A percentile compares a stretch with the other conserved stretches of the same genome.
These are phyloP conservation scores for Sicyos edulis DNA, from an alignment of 306 rosid species.

Conservation along the genomic window DNA sequence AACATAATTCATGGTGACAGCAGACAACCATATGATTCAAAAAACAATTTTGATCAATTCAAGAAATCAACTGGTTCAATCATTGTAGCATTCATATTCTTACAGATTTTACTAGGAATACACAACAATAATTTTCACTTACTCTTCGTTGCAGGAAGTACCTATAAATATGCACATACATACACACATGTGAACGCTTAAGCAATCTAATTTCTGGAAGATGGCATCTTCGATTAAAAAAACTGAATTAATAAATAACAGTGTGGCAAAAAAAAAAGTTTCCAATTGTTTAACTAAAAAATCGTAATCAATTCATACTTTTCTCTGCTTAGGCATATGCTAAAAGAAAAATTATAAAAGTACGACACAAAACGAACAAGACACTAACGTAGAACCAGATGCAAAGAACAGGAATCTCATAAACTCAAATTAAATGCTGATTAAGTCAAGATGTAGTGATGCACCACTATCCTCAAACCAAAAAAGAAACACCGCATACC, in stretches of 20 bases:
- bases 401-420: background rate
- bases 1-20: background rate
- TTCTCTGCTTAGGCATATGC: background rate
- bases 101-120: background rate
- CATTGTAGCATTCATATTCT: background rate
- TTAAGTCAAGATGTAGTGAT: background rate
- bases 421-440: too few species aligned
- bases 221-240: background rate
- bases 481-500: background rate
- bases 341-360: too few species aligned
- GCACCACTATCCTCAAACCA: background rate
- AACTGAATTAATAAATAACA: background rate
- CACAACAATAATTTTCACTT: background rate
- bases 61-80: background rate
- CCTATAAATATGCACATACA: too few species aligned
- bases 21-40: background rate
- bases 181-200: too few species aligned
- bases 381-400: background rate
- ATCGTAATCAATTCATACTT: too few species aligned
- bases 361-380: too few species aligned
- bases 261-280: background rate
- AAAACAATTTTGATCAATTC: background rate
- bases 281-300: too few species aligned
- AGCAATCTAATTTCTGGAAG: background rate
- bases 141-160: background rate